Conservation (phyloP, 2,329 filamentous ascomycete species). For the Aspergillus amoenus region DNA sequence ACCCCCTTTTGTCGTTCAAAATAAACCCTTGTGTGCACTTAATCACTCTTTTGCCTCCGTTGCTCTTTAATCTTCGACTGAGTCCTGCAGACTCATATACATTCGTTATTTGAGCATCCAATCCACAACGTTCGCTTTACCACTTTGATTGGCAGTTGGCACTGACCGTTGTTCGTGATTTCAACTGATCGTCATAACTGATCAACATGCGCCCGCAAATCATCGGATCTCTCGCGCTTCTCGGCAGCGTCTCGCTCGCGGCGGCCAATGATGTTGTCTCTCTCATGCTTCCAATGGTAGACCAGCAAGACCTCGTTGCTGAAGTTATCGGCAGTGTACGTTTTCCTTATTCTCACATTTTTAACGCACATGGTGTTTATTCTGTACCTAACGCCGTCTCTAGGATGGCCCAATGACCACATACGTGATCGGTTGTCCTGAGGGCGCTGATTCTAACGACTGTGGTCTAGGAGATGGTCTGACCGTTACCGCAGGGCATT, state of each 20-base stretch:
- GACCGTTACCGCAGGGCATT: constrained; percentile 14
- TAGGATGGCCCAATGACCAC: constrained; percentile 20
- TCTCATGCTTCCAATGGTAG: constrained; percentile 8
- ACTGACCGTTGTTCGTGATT: background rate
- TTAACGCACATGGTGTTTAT: background rate
- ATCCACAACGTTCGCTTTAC: background rate
- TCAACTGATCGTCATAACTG: background rate
- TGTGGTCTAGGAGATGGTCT: constrained; percentile 10
- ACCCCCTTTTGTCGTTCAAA: background rate
- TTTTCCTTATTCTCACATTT: background rate
- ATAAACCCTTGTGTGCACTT: background rate
- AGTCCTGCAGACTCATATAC: background rate
- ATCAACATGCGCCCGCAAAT: constrained; percentile 18
- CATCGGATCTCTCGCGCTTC: constrained; percentile 23
- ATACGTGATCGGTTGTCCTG: constrained; percentile 20
- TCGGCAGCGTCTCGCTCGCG: constrained; percentile 26
- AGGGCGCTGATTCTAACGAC: background rate
- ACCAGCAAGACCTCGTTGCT: constrained; percentile 9
- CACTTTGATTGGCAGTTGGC: too few species aligned
- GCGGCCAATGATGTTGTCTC: constrained; percentile 17
- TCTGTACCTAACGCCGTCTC: background rate
- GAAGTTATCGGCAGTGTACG: constrained; percentile 18
- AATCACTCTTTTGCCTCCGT: background rate
- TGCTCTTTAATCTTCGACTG: background rate
- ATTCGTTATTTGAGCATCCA: background rate